These are phyloP conservation scores for Cyamopsis tetragonoloba DNA, from an alignment of 306 rosid genomes.

Conservation along the genomic window DNA sequence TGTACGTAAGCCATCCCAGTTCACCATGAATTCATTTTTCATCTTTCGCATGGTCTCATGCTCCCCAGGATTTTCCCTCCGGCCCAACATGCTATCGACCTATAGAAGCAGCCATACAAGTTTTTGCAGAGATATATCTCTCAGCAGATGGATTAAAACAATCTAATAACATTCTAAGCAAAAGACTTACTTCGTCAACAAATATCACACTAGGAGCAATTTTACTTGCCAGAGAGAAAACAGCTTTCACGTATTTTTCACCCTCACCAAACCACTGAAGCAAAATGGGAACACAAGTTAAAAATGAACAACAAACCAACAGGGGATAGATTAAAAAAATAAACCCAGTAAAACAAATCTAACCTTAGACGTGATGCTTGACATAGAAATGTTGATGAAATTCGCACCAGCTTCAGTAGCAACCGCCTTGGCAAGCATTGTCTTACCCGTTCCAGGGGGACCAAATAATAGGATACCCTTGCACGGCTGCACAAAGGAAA, in stretches of 20 bases:
- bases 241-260: slow-evolving; percentile 99
- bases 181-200: slow-evolving; percentile 75
- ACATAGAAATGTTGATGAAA: slow-evolving; percentile 99
- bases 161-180: not conserved
- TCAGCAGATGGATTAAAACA: not conserved
- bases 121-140: not conserved
- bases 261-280: slow-evolving; percentile 99
- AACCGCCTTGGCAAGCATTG: slow-evolving; percentile 99
- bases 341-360: slow-evolving; percentile 6
- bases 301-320: slow-evolving; percentile 1
- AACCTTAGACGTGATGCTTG: slow-evolving; percentile 99
- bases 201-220: slow-evolving; percentile 96
- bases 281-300: slow-evolving; percentile 17
- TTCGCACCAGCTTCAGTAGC: slow-evolving; percentile 99
- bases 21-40: slow-evolving; percentile 99
- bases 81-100: slow-evolving; percentile 99
- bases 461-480: slow-evolving; percentile 98
- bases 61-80: slow-evolving; percentile 99
- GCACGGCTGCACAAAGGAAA: slow-evolving; percentile 71
- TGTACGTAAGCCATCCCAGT: slow-evolving; percentile 99
- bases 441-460: slow-evolving; percentile 99
- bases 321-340: not conserved
- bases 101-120: slow-evolving; percentile 31
- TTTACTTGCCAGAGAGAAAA: slow-evolving; percentile 97
- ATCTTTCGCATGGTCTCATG: slow-evolving; percentile 99